Base-by-base conservation (phyloP, 139 green algal genomes). In the Gonium pectorale region DNA sequence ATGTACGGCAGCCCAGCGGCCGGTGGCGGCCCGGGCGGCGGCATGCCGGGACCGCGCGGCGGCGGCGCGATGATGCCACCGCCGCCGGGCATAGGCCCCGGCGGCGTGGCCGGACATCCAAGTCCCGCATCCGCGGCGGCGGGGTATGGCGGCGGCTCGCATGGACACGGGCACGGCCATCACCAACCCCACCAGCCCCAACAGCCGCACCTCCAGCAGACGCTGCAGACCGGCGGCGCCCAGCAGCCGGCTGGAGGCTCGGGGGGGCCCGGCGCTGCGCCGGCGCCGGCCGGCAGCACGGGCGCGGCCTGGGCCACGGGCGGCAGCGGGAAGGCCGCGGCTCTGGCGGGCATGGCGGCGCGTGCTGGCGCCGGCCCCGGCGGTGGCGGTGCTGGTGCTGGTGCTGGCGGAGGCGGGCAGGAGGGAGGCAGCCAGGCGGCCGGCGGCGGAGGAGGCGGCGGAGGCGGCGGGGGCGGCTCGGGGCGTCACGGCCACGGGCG, bases 311-410 rank as follows among this genome's bases (percentile, higher is more conserved):
- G 74, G 74, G 69, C 70, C 38, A 54, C 22, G 5, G 74, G 74
- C n/a, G 74, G 74, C n/a, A 56, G 56, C 37, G 74, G 74, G 56
- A 81, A 81, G 74, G 74, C 74, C 2, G 74, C 74, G 29, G 74
- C 74, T 8, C 22, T 81, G 26, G 67, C 35, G 26, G 72, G 72
- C 19, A 37, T 68, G 46, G n/a, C 46, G 27, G 11, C 52, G 51
- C 38, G n/a, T 44, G 52, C 35, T 27, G 56, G 74, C 37, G 38
- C 38, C 37, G 73, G n/a, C 17, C 37, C 44, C 3, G 68, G 44
- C 1, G 31, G 26, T 0, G 17, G 31, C 46, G 35, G 52, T 7
- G 54, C 0, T 9, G 21, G 17, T 9, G 60, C 60, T 1, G 60
- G 1, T 3, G 60, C n/a, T 2, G 31, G 11, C 29, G n/a, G 60